Evolutionary conservation across 2,329 filamentous ascomycete genomes (phyloP), one percentile per base, ranked within the genome.

Genomic region (Calonectria pteridis): DNA sequence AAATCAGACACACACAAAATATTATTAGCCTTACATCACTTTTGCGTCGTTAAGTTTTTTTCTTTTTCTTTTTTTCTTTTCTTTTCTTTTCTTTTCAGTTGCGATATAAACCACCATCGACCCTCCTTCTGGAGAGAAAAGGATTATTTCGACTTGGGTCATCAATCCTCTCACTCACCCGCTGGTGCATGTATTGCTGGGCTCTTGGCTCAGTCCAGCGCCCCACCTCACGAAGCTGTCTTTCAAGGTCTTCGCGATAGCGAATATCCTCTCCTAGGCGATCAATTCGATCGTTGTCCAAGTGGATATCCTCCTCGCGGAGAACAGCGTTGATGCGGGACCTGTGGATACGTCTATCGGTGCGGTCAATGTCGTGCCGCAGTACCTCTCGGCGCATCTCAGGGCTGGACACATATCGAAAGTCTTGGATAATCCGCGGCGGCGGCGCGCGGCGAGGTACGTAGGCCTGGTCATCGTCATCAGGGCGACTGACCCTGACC

Each of bases 401-500:
- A n/a, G 68, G 74, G 7, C 69, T 66, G 46, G 74, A 68, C 16
- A 80, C 75, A 28, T 73, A 73, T 2, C 78, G 78, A 35, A 77
- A 67, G 50, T 58, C 58, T 63, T 80, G 77, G 13, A 79, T 62
- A 65, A 80, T 76, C 7, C 75, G 77, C 35, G 77, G 77, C 31
- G 68, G 55, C 7, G 37, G 71, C 46, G 72, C 71, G 16, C 50
- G 66, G n/a, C 73, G 62, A 18, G 75, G 31, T 20, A 20, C n/a
- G 63, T 71, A 73, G 40, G 31, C 35, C 9, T 46, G 40, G 53
- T 70, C 69, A 29, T 79, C 75, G 16, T 58, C 64, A 28, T 51
- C 53, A 50, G 67, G 62, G 7, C 55, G 55, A 13, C 2, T 13
- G 6, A 62, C 33, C n/a, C 26, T 26, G 3, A 62, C 55, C 29